Percentiles rank a stretch among this genome's conserved stretches.
These are phyloP conservation scores for Amanita pseudoporphyria DNA, from an alignment of 768 basidiomycete species.

Conservation along the genomic window DNA sequence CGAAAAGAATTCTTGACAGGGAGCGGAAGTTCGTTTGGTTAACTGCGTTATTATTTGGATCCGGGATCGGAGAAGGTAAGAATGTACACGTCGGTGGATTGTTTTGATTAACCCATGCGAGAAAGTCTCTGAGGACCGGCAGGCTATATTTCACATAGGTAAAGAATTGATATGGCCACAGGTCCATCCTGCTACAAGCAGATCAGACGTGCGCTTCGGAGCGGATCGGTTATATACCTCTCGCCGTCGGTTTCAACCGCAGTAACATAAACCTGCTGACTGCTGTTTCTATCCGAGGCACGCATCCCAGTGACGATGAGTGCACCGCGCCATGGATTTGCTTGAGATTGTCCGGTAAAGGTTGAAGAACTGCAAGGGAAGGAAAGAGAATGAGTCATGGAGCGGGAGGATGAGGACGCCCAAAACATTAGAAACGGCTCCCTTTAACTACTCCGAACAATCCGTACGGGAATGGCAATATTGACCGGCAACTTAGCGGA, in stretches of 20 bases:
- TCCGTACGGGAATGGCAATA: constrained; percentile 8
- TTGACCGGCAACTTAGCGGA: constrained; percentile 4
- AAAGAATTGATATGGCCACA: constrained; percentile 46
- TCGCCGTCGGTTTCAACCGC: constrained; percentile 67
- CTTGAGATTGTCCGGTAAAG: constrained; percentile 35
- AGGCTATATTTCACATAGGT: constrained; percentile 31
- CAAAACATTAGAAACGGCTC: constrained; percentile 20
- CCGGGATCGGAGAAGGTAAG: constrained; percentile 50
- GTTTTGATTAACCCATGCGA: constrained; percentile 40
- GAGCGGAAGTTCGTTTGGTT: constrained; percentile 48
- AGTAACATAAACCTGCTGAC: constrained; percentile 46
- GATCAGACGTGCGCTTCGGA: constrained; percentile 16
- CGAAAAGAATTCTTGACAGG: constrained; percentile 41
- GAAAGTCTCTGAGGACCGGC: constrained; percentile 35
- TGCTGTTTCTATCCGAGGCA: constrained; percentile 34
- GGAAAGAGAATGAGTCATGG: constrained; percentile 54
- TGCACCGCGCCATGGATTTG: constrained; percentile 48
- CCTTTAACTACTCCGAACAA: constrained; percentile 29
- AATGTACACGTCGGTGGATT: constrained; percentile 48
- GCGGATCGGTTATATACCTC: constrained; percentile 35
- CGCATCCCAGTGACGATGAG: constrained; percentile 42
- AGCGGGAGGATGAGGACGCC: constrained; percentile 19
- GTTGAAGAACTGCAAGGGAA: constrained; percentile 50
- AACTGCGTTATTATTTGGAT: constrained; percentile 34
- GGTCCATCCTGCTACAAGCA: constrained; percentile 34